Conservation (phyloP, 2,329 filamentous ascomycete genomes). For the Ophiostoma tasmaniense region DNA sequence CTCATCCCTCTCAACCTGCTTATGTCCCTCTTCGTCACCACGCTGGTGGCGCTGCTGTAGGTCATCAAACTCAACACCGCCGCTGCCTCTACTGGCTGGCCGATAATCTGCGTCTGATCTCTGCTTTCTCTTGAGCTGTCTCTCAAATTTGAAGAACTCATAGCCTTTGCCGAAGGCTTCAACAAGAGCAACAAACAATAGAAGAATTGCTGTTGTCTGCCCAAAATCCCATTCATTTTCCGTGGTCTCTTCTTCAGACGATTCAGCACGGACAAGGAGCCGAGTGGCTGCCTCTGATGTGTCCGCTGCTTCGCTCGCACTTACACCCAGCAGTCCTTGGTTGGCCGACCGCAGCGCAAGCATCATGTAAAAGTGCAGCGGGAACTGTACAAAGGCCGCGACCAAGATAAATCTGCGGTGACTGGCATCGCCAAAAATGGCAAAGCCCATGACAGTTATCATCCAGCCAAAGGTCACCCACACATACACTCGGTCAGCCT, state of each 20-base stretch:
- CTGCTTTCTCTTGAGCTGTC: neutral
- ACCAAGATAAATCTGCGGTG: slow-evolving; percentile 23
- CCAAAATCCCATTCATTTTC: neutral
- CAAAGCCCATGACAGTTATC: neutral
- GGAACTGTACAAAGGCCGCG: slow-evolving; percentile 26
- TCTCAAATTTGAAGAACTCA: neutral
- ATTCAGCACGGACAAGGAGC: neutral
- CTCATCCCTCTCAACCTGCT: neutral
- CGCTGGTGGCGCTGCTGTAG: neutral
- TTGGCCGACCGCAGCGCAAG: slow-evolving; percentile 27
- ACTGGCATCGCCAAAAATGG: slow-evolving; percentile 12
- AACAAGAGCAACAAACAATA: neutral
- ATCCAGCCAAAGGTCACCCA: neutral
- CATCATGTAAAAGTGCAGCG: slow-evolving; percentile 28
- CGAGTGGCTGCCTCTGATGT: neutral
- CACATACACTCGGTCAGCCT: neutral
- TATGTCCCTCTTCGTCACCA: too few species aligned
- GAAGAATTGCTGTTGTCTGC: neutral
- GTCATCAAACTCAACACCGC: neutral
- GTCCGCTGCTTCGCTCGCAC: neutral
- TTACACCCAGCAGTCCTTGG: slow-evolving; percentile 19
- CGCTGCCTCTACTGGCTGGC: neutral
- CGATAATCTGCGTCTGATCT: neutral
- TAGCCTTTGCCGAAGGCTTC: neutral
- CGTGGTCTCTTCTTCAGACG: neutral